Evolutionary conservation across 2,329 filamentous ascomycete species (phyloP).

Genomic region (Penicillium decumbens): DNA sequence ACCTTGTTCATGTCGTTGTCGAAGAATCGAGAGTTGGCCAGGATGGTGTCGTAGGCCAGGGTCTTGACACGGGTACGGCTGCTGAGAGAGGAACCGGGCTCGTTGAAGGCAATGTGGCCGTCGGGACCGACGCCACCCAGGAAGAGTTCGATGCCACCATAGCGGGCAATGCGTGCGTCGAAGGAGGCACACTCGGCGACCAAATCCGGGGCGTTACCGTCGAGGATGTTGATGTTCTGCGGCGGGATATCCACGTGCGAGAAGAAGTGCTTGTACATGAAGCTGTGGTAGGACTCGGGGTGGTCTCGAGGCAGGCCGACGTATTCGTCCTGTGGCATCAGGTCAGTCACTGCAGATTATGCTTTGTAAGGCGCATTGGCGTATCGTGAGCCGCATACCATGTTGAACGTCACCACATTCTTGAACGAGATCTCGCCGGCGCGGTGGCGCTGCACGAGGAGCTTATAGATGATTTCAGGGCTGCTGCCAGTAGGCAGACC

Average conservation of each 20-base stretch:
- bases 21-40: conserved; percentile 83
- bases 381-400: conserved; percentile 51
- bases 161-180: conserved; percentile 68
- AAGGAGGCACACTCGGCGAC: conserved; percentile 73
- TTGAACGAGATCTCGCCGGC: conserved; percentile 67
- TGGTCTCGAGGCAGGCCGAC: conserved; percentile 78
- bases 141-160: conserved; percentile 79
- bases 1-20: conserved; percentile 68
- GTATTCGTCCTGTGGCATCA: conserved; percentile 65
- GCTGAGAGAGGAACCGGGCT: conserved; percentile 72
- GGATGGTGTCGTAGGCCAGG: conserved; percentile 77
- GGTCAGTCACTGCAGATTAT: conserved; percentile 8
- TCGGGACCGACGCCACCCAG: conserved; percentile 80
- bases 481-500: conserved; percentile 80
- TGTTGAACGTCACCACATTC: conserved; percentile 88
- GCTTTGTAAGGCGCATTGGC: not conserved
- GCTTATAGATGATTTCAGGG: conserved; percentile 71
- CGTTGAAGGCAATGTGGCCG: conserved; percentile 87
- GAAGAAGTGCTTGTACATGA: conserved; percentile 93
- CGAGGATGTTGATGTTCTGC: conserved; percentile 76
- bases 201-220: conserved; percentile 72
- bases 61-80: conserved; percentile 82
- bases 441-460: conserved; percentile 56
- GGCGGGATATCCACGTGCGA: conserved; percentile 77
- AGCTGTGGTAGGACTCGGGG: conserved; percentile 80